Evolutionary conservation across 306 rosid species (phyloP).

Genomic region (Quillaja saponaria): DNA sequence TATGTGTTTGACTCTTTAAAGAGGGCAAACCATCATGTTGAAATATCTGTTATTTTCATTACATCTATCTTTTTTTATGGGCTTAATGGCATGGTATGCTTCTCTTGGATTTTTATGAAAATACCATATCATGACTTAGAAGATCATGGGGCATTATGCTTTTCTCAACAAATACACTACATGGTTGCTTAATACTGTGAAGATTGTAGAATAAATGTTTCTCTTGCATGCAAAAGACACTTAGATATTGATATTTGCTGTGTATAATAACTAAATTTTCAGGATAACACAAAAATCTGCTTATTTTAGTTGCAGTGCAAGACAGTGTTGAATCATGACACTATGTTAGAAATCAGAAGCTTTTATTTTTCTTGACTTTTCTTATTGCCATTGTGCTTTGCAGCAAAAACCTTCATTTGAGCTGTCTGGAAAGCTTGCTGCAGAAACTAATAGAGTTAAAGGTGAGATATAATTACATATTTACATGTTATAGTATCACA

Average conservation of each 20-base stretch:
- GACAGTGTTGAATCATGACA: background rate
- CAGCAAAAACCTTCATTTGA: constrained; percentile 97
- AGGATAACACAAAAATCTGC: background rate
- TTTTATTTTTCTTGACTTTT: constrained; percentile 18
- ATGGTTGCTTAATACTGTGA: too few species aligned
- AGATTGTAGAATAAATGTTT: background rate
- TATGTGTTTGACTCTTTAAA: too few species aligned
- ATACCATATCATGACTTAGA: too few species aligned
- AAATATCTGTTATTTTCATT: too few species aligned
- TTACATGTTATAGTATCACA: constrained; percentile 11
- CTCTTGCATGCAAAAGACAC: background rate
- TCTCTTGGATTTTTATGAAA: too few species aligned
- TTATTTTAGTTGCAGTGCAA: constrained; percentile 12
- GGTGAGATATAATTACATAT: constrained; percentile 44
- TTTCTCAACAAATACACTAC: too few species aligned
- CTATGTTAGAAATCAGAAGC: constrained; percentile 23
- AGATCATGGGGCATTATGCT: too few species aligned
- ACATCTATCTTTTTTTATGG: too few species aligned
- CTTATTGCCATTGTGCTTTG: constrained; percentile 29
- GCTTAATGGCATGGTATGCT: too few species aligned
- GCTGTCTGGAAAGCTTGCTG: constrained; percentile 97
- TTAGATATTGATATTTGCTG: background rate
- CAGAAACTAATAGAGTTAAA: constrained; percentile 87
- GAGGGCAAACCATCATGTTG: too few species aligned
- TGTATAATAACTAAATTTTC: constrained; percentile 10